phyloP scores from a whole-genome alignment of 176 grass and related monocot species.

The Sorghum bicolor region Sorghum_bicolor_NCBIv3 NC_012872.2:73634501-73635000 shows the following conservation, averaged over 20 bases:
- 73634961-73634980: background rate
- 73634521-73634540: background rate
- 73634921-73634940: constrained; percentile 7
- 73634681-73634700: constrained; percentile 26
- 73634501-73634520: background rate
- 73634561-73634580: background rate
- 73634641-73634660: constrained; percentile 20
- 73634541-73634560: background rate
- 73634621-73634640: background rate
- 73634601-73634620: background rate
- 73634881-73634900: constrained; percentile 84
- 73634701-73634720: background rate
- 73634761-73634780: background rate
- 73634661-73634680: background rate
- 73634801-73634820: constrained; percentile 39
- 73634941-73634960: background rate
- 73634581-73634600: background rate
- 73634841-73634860: constrained; percentile 88
- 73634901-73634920: constrained; percentile 78
- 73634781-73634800: background rate
- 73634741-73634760: background rate
- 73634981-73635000: background rate
- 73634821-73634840: constrained; percentile 71
- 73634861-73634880: constrained; percentile 93
- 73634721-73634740: background rate